These are phyloP conservation scores for Alternaria tenuissima DNA, from an alignment of 2,329 filamentous ascomycete species.

Conservation along the genomic window DNA sequence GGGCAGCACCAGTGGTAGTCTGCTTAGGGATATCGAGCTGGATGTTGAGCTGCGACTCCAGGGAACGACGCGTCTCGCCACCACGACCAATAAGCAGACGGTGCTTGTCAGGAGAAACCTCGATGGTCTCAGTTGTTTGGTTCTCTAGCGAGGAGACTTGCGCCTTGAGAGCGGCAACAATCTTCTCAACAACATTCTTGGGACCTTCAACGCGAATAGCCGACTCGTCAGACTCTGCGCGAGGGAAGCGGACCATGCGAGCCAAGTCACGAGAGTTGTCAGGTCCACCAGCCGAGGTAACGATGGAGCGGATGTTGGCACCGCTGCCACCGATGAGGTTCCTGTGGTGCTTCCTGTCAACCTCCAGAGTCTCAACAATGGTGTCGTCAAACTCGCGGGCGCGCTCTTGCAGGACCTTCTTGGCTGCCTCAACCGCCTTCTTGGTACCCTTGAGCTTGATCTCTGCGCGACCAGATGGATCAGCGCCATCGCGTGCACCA, in stretches of 20 bases:
- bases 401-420: conserved; percentile 88
- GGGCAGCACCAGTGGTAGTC: conserved; percentile 70
- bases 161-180: conserved; percentile 79
- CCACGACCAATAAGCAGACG: conserved; percentile 89
- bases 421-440: conserved; percentile 86
- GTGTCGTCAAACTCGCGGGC: conserved; percentile 88
- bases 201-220: conserved; percentile 89
- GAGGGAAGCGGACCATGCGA: conserved; percentile 93
- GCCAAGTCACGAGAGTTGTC: conserved; percentile 84
- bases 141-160: conserved; percentile 85
- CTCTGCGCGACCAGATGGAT: conserved; percentile 74
- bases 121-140: conserved; percentile 78
- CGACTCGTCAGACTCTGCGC: conserved; percentile 81
- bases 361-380: conserved; percentile 81
- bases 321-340: conserved; percentile 88
- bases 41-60: conserved; percentile 87
- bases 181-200: conserved; percentile 84
- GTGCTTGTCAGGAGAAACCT: conserved; percentile 90
- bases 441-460: conserved; percentile 94
- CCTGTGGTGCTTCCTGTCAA: conserved; percentile 95
- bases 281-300: conserved; percentile 86
- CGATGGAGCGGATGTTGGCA: conserved; percentile 83
- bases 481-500: conserved; percentile 73
- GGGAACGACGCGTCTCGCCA: conserved; percentile 82
- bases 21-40: conserved; percentile 91